Conservation (phyloP, 768 basidiomycete species). For the Podaxis sp. region DNA sequence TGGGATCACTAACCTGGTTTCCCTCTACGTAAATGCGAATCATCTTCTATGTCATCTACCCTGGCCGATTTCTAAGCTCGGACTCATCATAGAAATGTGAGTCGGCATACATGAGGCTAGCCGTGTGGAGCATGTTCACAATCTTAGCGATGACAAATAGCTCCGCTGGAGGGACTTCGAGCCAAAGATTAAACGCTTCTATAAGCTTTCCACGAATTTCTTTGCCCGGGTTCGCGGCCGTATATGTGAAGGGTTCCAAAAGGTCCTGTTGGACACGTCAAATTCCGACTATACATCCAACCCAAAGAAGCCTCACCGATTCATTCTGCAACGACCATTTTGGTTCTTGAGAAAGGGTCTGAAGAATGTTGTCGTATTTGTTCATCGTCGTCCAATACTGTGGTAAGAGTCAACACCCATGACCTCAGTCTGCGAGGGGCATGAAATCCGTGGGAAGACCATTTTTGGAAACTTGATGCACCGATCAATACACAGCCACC, state of each 20-base stretch:
- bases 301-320: constrained; percentile 19
- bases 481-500: constrained; percentile 6
- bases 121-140: constrained; percentile 92
- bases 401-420: neutral
- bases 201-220: constrained; percentile 87
- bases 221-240: constrained; percentile 83
- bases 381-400: constrained; percentile 17
- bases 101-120: constrained; percentile 74
- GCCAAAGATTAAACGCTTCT: constrained; percentile 91
- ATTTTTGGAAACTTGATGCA: neutral
- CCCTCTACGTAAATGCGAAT: constrained; percentile 81
- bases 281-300: neutral
- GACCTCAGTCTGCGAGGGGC: neutral
- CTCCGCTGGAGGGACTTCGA: constrained; percentile 71
- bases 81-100: neutral
- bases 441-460: neutral
- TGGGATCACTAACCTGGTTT: constrained; percentile 53
- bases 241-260: constrained; percentile 85
- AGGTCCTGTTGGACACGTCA: neutral
- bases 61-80: constrained; percentile 35
- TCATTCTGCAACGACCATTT: constrained; percentile 33
- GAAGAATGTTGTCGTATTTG: constrained; percentile 37
- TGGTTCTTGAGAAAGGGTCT: constrained; percentile 25
- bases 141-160: constrained; percentile 72
- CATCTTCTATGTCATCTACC: constrained; percentile 93